Conservation (phyloP, 2,329 filamentous ascomycete species). For the Parastagonospora nodorum region DNA sequence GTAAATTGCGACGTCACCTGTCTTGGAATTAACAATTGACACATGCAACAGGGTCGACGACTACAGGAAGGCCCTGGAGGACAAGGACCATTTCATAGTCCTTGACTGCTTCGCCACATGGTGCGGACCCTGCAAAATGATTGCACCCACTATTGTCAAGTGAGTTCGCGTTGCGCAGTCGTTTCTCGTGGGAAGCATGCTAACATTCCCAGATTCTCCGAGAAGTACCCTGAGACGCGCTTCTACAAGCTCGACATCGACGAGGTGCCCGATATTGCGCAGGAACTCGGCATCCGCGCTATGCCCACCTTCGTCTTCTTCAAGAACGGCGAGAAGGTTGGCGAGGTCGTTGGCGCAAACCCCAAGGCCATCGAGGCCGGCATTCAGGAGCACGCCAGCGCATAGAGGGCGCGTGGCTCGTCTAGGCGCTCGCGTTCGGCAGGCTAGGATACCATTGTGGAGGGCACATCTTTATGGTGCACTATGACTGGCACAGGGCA, state of each 20-base stretch:
- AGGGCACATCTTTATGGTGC: background rate
- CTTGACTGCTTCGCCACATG: constrained; percentile 88
- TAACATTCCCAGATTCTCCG: constrained; percentile 58
- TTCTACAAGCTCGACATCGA: constrained; percentile 96
- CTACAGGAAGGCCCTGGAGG: constrained; percentile 61
- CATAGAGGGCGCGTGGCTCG: constrained; percentile 17
- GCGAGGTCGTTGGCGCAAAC: constrained; percentile 80
- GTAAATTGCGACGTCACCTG: constrained; percentile 16
- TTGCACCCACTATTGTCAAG: constrained; percentile 75
- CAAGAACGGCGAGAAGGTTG: constrained; percentile 75
- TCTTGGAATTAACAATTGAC: background rate
- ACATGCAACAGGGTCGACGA: constrained; percentile 1
- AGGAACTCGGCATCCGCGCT: constrained; percentile 79
- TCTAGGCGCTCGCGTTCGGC: constrained; percentile 7
- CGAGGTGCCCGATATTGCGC: constrained; percentile 73
- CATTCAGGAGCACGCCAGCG: constrained; percentile 48
- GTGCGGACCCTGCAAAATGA: constrained; percentile 95
- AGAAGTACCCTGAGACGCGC: constrained; percentile 63
- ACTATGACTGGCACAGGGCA: background rate
- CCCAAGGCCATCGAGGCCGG: constrained; percentile 66
- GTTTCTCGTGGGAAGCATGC: background rate
- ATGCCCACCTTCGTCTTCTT: constrained; percentile 93
- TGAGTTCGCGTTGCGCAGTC: constrained; percentile 47
- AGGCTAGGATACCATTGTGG: background rate
- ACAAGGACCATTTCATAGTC: constrained; percentile 67